phyloP scores from a whole-genome alignment of 129 eudicot species.

The Erigeron canadensis region DNA sequence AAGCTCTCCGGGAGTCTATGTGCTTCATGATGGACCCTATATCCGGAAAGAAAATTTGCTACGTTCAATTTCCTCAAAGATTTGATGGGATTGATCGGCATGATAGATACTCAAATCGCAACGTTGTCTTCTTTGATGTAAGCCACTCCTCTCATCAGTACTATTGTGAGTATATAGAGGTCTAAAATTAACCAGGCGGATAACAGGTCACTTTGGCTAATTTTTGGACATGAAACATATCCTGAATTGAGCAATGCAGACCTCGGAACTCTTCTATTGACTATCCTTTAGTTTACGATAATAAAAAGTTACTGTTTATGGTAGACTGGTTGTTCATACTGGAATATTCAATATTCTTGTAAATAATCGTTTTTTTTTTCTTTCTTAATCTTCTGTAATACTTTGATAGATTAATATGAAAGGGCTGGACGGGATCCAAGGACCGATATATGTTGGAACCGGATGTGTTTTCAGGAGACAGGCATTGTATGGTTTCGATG shows the following conservation, averaged over 20 bases:
- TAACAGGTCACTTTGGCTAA: no score
- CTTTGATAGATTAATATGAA: constrained; percentile 38
- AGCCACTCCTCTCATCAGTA: not conserved
- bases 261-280: no score
- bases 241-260: no score
- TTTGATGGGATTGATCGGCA: constrained; percentile 71
- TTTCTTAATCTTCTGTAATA: not conserved
- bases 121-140: constrained; percentile 82
- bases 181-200: no score
- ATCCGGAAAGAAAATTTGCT: constrained; percentile 69
- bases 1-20: constrained; percentile 79
- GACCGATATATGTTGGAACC: constrained; percentile 47
- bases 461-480: constrained; percentile 52
- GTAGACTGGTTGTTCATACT: not conserved
- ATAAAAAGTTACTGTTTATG: no score
- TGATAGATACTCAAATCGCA: constrained; percentile 73
- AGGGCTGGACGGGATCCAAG: constrained; percentile 48
- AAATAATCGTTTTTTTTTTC: not conserved
- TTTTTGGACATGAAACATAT: no score
- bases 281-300: no score
- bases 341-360: not conserved
- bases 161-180: not conserved
- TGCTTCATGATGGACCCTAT: constrained; percentile 87
- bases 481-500: constrained; percentile 78
- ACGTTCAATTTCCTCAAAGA: constrained; percentile 78